Conservation (phyloP, 225 moss, liverwort and hornwort species). For the Thuidium tamariscinum region DNA sequence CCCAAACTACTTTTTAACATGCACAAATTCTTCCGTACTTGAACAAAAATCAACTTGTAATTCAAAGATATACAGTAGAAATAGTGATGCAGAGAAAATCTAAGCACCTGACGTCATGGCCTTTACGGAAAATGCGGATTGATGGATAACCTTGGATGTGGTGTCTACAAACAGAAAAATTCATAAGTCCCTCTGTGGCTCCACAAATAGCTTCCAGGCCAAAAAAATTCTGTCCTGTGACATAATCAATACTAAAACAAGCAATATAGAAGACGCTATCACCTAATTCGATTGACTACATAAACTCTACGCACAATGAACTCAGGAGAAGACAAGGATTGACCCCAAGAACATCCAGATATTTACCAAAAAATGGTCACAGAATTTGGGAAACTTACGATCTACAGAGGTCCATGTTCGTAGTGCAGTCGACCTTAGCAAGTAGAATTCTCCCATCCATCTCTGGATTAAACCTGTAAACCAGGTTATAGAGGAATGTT, state of each 20-base stretch:
- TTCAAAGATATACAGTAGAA: neutral
- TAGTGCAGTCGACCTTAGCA: constrained; percentile 67
- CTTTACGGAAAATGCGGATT: constrained; percentile 72
- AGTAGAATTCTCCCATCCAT: constrained; percentile 69
- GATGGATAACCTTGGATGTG: constrained; percentile 86
- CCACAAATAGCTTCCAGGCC: neutral
- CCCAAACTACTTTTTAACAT: neutral
- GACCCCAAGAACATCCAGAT: neutral
- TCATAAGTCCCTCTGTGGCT: neutral
- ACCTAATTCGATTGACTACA: neutral
- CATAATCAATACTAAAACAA: neutral
- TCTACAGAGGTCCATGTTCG: constrained; percentile 43
- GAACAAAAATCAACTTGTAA: neutral
- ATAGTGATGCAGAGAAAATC: neutral
- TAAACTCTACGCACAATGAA: neutral
- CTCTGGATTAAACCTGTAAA: constrained; percentile 61
- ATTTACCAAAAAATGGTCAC: neutral
- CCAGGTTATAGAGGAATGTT: neutral
- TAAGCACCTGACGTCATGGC: constrained; percentile 58
- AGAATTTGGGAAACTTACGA: constrained; percentile 22
- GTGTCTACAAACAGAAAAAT: constrained; percentile 33
- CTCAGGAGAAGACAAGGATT: neutral
- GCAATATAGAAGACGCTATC: neutral
- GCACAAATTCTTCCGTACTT: neutral
- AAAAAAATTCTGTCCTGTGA: neutral